phyloP scores from a whole-genome alignment of 2,329 filamentous ascomycete genomes.

The Monosporascus sp. region DNA sequence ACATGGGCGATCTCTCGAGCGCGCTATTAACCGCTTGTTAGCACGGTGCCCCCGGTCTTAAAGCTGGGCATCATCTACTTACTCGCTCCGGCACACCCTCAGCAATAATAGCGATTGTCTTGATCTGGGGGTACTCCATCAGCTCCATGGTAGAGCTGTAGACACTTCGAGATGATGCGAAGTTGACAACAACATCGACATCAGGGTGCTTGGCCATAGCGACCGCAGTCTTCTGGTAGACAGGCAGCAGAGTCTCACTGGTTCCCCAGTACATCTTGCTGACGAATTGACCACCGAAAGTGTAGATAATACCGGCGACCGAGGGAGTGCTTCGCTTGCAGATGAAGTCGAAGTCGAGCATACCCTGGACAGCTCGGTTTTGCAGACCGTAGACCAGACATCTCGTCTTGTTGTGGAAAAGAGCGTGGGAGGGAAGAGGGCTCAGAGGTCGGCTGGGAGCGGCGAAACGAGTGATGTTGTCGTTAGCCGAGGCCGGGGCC shows the following conservation, averaged over 20 bases:
- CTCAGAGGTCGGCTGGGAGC: conserved; percentile 89
- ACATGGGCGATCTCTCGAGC: conserved; percentile 97
- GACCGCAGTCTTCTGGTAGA: conserved; percentile 92
- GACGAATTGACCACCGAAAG: conserved; percentile 98
- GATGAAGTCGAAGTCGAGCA: conserved; percentile 99
- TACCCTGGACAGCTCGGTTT: conserved; percentile 84
- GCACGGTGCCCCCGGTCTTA: not conserved
- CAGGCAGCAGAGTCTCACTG: conserved; percentile 95
- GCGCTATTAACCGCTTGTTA: conserved; percentile 49
- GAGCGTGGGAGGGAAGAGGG: conserved; percentile 79
- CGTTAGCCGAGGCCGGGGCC: conserved; percentile 71
- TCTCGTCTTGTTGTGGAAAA: conserved; percentile 99
- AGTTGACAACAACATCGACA: conserved; percentile 98
- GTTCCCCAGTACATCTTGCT: conserved; percentile 99
- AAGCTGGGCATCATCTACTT: conserved; percentile 35
- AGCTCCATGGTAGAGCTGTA: conserved; percentile 98
- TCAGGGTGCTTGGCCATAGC: conserved; percentile 95
- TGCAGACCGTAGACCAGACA: conserved; percentile 99
- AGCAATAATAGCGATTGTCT: conserved; percentile 98
- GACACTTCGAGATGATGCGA: conserved; percentile 96
- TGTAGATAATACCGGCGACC: conserved; percentile 99
- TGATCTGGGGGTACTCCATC: conserved; percentile 95
- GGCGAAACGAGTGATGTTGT: conserved; percentile 96
- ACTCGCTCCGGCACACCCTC: conserved; percentile 98
- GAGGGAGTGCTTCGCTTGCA: conserved; percentile 97